Evolutionary conservation across 2,329 filamentous ascomycete genomes (phyloP).

Genomic region (Xylaria sp.): DNA sequence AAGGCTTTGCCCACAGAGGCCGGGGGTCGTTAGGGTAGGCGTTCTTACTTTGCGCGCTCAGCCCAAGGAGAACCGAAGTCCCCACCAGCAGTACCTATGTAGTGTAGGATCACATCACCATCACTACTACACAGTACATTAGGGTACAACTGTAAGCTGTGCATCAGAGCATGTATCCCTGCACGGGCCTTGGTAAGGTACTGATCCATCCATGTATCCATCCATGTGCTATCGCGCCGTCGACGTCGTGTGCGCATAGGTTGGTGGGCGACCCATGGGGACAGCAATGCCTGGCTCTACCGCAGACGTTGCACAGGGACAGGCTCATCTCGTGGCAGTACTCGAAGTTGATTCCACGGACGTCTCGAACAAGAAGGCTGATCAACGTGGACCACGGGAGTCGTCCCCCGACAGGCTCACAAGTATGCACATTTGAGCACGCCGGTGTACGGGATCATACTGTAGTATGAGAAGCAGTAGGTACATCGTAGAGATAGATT

Average conservation of each 20-base stretch:
- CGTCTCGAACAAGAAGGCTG: constrained; percentile 20
- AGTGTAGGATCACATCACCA: constrained; percentile 21
- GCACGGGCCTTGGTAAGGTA: constrained; percentile 36
- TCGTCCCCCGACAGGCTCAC: not conserved
- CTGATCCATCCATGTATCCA: constrained; percentile 18
- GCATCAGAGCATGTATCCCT: constrained; percentile 11
- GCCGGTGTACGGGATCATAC: constrained; percentile 10
- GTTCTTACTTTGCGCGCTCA: constrained; percentile 41
- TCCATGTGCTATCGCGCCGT: constrained; percentile 7
- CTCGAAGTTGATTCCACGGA: constrained; percentile 18
- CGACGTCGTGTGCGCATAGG: not conserved
- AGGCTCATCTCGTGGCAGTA: constrained; percentile 16
- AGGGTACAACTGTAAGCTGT: not conserved
- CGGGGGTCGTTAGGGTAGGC: constrained; percentile 41
- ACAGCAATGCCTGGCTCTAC: constrained; percentile 2
- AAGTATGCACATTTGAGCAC: not conserved
- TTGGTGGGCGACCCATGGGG: constrained; percentile 2
- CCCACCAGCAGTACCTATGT: no score
- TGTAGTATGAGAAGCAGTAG: no score
- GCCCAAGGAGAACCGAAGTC: constrained; percentile 41
- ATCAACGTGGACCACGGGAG: not conserved
- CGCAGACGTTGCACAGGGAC: constrained; percentile 4
- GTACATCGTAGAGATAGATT: constrained; percentile 16
- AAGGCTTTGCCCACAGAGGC: constrained; percentile 36
- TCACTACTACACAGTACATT: not conserved